Conservation (phyloP, 1,284 basidiomycete species). For the Crucibulum parvulum region DNA sequence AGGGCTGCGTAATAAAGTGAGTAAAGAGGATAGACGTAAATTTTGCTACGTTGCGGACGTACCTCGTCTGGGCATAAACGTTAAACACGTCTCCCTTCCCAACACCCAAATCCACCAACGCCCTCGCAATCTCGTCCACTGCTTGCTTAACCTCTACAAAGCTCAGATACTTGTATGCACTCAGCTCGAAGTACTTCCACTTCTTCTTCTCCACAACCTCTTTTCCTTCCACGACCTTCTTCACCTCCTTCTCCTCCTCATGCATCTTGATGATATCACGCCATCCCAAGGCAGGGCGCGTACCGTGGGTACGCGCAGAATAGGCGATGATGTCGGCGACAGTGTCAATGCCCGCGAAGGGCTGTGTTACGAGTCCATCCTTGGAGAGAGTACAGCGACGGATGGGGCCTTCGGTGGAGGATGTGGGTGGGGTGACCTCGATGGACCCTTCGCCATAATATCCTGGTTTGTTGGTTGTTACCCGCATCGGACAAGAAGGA, state of each 20-base stretch:
- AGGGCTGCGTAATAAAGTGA: constrained; percentile 45
- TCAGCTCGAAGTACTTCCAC: constrained; percentile 96
- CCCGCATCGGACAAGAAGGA: too few species aligned
- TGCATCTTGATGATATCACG: constrained; percentile 79
- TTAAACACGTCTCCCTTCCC: constrained; percentile 85
- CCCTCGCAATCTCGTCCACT: constrained; percentile 72
- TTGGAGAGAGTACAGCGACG: constrained; percentile 73
- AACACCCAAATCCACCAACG: constrained; percentile 79
- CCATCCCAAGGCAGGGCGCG: constrained; percentile 80
- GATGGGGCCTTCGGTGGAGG: constrained; percentile 49
- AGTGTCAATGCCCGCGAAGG: constrained; percentile 83
- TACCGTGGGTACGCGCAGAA: constrained; percentile 78
- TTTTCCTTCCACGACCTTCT: constrained; percentile 84
- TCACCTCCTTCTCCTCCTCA: constrained; percentile 92
- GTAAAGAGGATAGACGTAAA: background rate
- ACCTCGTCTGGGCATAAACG: constrained; percentile 91
- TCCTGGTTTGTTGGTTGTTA: constrained; percentile 33
- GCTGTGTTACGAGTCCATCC: constrained; percentile 77
- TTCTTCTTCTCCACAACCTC: constrained; percentile 89
- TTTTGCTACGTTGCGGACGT: constrained; percentile 31
- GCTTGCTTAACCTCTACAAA: constrained; percentile 76
- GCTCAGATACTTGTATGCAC: constrained; percentile 83
- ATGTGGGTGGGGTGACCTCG: constrained; percentile 27
- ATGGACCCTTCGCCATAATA: constrained; percentile 42
- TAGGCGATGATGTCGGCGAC: constrained; percentile 84